Evolutionary conservation across 331 rosid species (phyloP), one percentile per base, ranked within the genome.

Genomic region (Quercus tomentella): DNA sequence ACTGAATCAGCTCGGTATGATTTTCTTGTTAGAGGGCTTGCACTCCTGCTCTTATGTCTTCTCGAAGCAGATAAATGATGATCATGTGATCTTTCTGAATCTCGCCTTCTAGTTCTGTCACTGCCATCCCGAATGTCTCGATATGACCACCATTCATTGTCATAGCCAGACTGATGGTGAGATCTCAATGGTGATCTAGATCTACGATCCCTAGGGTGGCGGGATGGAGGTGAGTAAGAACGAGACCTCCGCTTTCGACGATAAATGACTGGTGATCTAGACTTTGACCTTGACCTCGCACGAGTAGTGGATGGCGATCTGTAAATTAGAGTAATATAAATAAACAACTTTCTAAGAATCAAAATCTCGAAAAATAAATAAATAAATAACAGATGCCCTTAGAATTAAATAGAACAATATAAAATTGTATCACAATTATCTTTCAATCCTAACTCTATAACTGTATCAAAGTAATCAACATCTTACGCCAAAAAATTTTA

Each of bases 111-210:
- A 82, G 70, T 76, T 87, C 93, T 89, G 74, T 93, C 94, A 81
- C 81, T 62, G 12, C 72, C 87, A 80, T 86, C 92, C 90, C 97
- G 85, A 23, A 21, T 56, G 83, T 91, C 94, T 85, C 96, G 89
- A 77, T 83, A 83, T 43, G 84, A 70, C 79, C 93, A 79, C 58
- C 96, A 77, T 26, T 84, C 97, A 87, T 77, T 84, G 30, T 86
- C 99, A 86, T 84, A 87, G 80, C 85, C 62, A 2, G 84, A 79
- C 80, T 87, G 75, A 82, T 84, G 87, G 79, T 87, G 91, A 80
- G 88, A 73, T 82, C 96, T 91, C 69, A 90, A 54, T 2, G 98
- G 99, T 67, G 99, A 93, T 86, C 96, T 87, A 49, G 97, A 94
- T 75, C 94, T 86, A 41, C 30, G 91, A 82, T 75, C 90, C 87